Evolutionary conservation across 495 filamentous ascomycete genomes (phyloP).

Genomic region (Aspergillus conjunctus): DNA sequence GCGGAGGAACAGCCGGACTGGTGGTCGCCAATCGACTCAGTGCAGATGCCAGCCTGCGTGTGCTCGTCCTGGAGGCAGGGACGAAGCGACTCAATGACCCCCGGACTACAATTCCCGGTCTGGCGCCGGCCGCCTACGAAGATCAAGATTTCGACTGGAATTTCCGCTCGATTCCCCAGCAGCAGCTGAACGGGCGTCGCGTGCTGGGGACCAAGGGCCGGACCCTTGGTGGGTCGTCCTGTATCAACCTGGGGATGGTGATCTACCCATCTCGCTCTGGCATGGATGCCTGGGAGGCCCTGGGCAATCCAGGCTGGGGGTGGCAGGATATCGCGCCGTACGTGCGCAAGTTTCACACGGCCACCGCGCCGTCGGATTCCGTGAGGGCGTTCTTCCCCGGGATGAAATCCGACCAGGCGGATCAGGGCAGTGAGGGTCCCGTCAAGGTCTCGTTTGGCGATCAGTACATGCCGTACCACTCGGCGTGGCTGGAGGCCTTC

Average conservation of each 20-base stretch:
- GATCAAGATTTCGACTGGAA: constrained; percentile 55
- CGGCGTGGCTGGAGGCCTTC: constrained; percentile 32
- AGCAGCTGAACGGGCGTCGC: constrained; percentile 27
- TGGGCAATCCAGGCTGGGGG: constrained; percentile 58
- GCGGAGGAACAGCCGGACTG: constrained; percentile 52
- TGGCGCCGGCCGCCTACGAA: constrained; percentile 39
- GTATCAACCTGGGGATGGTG: constrained; percentile 46
- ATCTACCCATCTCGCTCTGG: constrained; percentile 35
- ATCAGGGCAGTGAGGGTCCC: constrained; percentile 28
- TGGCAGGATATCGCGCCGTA: constrained; percentile 52
- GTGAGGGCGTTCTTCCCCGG: constrained; percentile 16
- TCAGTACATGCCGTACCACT: constrained; percentile 23
- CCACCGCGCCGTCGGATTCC: constrained; percentile 16
- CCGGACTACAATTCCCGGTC: constrained; percentile 43
- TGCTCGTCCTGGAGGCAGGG: constrained; percentile 59
- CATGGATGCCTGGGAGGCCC: constrained; percentile 51
- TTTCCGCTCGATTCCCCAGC: constrained; percentile 51
- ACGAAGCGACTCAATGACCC: constrained; percentile 45
- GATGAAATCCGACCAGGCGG: constrained; percentile 20
- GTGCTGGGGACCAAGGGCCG: constrained; percentile 46
- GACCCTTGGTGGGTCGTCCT: constrained; percentile 57
- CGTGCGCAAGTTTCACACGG: constrained; percentile 26
- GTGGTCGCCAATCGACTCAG: constrained; percentile 52
- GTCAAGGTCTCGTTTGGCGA: constrained; percentile 32
- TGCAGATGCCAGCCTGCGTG: constrained; percentile 39